Conservation (phyloP, 768 basidiomycete genomes). For the Leccinum imitatum region DNA sequence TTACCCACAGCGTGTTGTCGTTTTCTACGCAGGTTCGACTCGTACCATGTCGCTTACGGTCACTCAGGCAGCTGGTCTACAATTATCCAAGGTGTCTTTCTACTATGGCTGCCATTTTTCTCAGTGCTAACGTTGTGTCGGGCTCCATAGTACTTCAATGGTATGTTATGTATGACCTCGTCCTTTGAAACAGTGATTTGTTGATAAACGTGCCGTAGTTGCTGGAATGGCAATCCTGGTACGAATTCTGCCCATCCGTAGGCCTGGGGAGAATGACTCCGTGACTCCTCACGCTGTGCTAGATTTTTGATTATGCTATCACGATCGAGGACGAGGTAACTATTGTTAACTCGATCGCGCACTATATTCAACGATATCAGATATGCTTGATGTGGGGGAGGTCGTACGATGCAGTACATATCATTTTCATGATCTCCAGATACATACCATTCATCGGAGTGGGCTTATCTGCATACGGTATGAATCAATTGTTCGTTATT, state of each 20-base stretch:
- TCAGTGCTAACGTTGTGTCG: background rate
- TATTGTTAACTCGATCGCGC: background rate
- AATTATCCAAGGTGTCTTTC: background rate
- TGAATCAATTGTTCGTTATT: background rate
- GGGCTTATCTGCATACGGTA: background rate
- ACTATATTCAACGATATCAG: background rate
- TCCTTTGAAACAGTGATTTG: background rate
- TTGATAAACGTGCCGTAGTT: background rate
- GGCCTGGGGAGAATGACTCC: background rate
- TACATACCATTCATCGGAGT: background rate
- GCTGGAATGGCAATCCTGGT: constrained; percentile 1
- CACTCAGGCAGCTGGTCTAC: background rate
- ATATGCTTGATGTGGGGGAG: background rate
- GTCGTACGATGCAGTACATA: background rate
- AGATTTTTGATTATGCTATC: background rate
- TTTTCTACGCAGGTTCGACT: background rate
- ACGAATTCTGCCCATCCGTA: background rate
- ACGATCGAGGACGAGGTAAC: background rate
- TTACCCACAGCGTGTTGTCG: background rate
- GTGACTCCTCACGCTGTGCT: background rate
- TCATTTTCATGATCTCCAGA: background rate
- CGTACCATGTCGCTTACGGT: background rate
- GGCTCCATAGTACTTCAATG: background rate
- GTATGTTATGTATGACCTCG: background rate
- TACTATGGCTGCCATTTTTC: no score